phyloP scores from a whole-genome alignment of 139 green algal genomes.

The Ostreobium quekettii region DNA sequence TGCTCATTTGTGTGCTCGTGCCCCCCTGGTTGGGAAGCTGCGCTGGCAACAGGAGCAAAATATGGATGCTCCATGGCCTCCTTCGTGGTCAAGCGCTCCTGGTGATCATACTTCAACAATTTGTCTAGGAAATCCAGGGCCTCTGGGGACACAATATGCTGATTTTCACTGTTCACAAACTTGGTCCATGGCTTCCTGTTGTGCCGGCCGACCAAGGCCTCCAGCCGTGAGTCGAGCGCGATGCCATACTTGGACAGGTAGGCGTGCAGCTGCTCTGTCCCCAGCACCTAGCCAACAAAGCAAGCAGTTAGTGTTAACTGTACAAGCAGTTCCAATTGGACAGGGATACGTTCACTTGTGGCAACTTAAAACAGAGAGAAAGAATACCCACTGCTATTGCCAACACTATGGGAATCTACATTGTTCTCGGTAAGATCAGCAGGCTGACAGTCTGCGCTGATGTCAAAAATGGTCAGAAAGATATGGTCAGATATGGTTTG shows the following conservation, averaged over 20 bases:
- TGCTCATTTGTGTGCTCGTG: too few relatives aligned
- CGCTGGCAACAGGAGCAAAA: not conserved
- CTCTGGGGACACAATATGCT: slow-evolving; percentile 88
- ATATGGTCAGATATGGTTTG: too few relatives aligned
- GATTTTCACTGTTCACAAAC: slow-evolving; percentile 89
- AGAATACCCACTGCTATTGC: not conserved
- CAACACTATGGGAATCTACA: not conserved
- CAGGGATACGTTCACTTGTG: too few relatives aligned
- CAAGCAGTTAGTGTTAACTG: not conserved
- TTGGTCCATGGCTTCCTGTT: slow-evolving; percentile 85
- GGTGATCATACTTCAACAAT: slow-evolving; percentile 89
- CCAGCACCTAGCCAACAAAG: slow-evolving; percentile 64
- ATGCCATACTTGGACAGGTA: slow-evolving; percentile 84
- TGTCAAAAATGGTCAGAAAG: too few relatives aligned
- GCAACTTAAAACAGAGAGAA: too few relatives aligned
- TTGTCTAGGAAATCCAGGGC: slow-evolving; percentile 94
- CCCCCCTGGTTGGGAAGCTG: not conserved
- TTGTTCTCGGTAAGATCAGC: not conserved
- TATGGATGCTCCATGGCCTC: slow-evolving; percentile 51
- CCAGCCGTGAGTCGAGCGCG: slow-evolving; percentile 77
- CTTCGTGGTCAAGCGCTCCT: slow-evolving; percentile 76
- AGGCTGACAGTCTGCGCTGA: too few relatives aligned
- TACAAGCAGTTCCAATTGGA: not conserved
- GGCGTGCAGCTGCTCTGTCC: slow-evolving; percentile 45
- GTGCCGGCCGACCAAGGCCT: slow-evolving; percentile 76